phyloP scores from a whole-genome alignment of 306 rosid species.

The Prunus mume region DNA sequence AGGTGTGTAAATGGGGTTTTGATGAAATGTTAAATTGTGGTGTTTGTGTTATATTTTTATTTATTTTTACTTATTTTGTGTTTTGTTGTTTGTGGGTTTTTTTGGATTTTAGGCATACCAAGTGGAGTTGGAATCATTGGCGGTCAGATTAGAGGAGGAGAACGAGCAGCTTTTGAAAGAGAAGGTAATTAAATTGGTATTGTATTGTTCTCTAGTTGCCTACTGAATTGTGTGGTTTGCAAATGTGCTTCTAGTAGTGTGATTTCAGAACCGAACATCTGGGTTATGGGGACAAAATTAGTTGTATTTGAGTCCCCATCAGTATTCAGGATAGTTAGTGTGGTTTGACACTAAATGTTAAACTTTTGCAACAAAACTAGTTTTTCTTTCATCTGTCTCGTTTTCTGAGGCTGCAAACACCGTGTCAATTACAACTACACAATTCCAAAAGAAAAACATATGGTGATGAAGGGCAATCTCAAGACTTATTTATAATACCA shows the following conservation, averaged over 20 bases:
- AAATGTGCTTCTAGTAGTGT: not conserved
- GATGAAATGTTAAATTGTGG: not conserved
- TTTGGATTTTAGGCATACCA: slow-evolving; percentile 71
- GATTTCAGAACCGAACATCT: not conserved
- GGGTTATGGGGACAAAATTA: not conserved
- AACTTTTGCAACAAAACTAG: not conserved
- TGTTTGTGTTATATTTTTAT: not conserved
- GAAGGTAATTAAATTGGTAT: slow-evolving; percentile 47
- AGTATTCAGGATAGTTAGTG: not conserved
- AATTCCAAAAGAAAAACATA: not conserved
- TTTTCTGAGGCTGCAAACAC: not conserved
- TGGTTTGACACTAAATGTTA: not conserved
- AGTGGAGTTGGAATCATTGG: slow-evolving; percentile 78
- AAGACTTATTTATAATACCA: not conserved
- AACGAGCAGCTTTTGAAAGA: slow-evolving; percentile 70
- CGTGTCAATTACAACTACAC: not conserved
- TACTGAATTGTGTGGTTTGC: not conserved
- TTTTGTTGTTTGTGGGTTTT: not conserved
- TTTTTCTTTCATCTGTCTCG: not conserved
- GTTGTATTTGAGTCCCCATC: not conserved
- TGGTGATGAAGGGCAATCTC: not conserved
- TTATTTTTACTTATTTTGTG: not conserved
- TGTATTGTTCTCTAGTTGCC: not conserved
- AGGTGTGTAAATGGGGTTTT: slow-evolving; percentile 26
- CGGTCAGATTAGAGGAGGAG: slow-evolving; percentile 77